These are phyloP conservation scores for Diaporthe eres DNA, from an alignment of 2,329 filamentous ascomycete species.

Conservation along the genomic window DNA sequence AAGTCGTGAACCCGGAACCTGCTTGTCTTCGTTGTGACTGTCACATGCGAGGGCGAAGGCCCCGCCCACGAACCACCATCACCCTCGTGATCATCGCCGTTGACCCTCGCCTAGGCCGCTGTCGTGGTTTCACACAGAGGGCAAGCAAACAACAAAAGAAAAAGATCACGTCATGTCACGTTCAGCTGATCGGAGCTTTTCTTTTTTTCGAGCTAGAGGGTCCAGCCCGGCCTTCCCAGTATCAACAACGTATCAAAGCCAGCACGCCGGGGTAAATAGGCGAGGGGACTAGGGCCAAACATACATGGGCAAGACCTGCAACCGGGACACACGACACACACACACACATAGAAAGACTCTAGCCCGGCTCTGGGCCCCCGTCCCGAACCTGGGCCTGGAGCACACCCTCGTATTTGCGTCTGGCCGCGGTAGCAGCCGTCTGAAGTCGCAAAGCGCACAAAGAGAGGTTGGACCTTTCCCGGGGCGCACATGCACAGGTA, in stretches of 20 bases:
- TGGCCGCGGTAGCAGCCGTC: constrained; percentile 27
- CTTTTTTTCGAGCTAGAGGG: background rate
- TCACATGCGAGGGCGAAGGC: background rate
- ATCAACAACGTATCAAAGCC: background rate
- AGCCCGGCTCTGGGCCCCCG: background rate
- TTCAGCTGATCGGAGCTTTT: background rate
- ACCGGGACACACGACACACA: constrained; percentile 12
- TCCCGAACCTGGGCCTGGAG: background rate
- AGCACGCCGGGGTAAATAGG: background rate
- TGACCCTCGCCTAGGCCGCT: background rate
- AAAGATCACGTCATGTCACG: constrained; percentile 8
- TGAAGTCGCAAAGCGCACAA: background rate
- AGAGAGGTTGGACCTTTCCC: background rate
- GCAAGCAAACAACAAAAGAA: constrained; percentile 21
- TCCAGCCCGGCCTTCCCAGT: background rate
- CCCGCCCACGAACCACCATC: background rate
- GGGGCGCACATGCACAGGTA: constrained; percentile 21
- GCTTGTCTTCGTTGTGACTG: background rate
- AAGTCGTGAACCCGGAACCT: constrained; percentile 8
- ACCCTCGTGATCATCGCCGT: background rate
- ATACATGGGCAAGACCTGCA: background rate
- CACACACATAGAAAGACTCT: background rate
- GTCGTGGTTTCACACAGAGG: constrained; percentile 13
- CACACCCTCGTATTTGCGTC: constrained; percentile 35
- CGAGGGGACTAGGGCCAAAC: background rate